Percentiles rank a stretch among this genome's conserved stretches.
Conservation (phyloP, 306 rosid species). For the Vicia faba region DNA sequence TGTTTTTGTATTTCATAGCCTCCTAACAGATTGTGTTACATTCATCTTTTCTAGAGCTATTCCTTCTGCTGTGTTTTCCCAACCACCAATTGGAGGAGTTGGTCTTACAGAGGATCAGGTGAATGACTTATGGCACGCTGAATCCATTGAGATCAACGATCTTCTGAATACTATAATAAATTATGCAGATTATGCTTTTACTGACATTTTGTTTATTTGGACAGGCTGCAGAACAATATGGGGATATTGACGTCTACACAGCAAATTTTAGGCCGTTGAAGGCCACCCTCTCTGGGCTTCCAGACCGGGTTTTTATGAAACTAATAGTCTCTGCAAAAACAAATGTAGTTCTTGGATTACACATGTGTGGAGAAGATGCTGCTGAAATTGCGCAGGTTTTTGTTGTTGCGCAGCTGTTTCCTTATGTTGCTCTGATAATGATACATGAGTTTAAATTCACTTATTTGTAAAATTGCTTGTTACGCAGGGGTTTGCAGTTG, state of each 20-base stretch:
- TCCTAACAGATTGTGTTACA: conserved; percentile 34
- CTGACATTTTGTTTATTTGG: conserved; percentile 33
- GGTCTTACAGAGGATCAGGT: conserved; percentile 97
- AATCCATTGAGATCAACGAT: conserved; percentile 28
- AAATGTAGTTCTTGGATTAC: conserved; percentile 73
- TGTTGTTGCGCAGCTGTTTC: conserved; percentile 32
- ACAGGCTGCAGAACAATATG: conserved; percentile 77
- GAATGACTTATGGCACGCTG: conserved; percentile 19
- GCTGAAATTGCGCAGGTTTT: conserved; percentile 90
- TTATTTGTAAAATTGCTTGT: conserved; percentile 28
- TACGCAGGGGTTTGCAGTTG: conserved; percentile 92
- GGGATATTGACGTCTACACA: conserved; percentile 82
- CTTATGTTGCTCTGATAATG: conserved; percentile 18
- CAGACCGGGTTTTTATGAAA: conserved; percentile 88
- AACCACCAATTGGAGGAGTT: conserved; percentile 94
- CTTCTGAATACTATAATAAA: conserved; percentile 25
- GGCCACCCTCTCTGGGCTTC: conserved; percentile 95
- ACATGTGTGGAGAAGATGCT: conserved; percentile 96
- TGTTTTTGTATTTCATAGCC: conserved; percentile 4
- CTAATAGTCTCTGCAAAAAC: conserved; percentile 81
- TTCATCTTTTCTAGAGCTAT: conserved; percentile 57
- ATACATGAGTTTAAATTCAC: conserved; percentile 33
- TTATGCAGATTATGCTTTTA: conserved; percentile 28
- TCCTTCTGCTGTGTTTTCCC: conserved; percentile 97
- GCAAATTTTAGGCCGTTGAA: conserved; percentile 89